These are phyloP conservation scores for Huntiella decipiens DNA, from an alignment of 2,329 filamentous ascomycete genomes.

Conservation along the genomic window DNA sequence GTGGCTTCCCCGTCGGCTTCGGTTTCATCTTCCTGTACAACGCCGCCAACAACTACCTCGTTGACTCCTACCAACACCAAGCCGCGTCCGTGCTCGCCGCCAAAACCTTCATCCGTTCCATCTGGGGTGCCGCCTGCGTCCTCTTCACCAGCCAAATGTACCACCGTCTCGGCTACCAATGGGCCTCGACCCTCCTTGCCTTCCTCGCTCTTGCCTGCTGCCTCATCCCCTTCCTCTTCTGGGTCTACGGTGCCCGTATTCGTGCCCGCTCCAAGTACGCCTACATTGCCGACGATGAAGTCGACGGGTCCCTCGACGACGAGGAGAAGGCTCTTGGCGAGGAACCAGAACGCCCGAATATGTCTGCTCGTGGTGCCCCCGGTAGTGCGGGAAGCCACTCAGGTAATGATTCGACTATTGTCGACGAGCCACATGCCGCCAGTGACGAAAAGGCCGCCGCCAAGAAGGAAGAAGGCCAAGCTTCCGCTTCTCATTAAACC, in stretches of 20 bases:
- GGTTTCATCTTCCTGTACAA: conserved; percentile 76
- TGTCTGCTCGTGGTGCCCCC: not conserved
- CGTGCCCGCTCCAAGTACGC: conserved; percentile 52
- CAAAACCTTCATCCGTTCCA: conserved; percentile 60
- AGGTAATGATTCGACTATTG: conserved; percentile 7
- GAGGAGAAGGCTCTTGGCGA: not conserved
- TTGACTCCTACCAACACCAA: conserved; percentile 46
- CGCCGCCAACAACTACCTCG: conserved; percentile 55
- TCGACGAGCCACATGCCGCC: conserved; percentile 2
- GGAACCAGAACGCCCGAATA: not conserved
- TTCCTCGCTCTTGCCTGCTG: conserved; percentile 64
- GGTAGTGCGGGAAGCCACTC: conserved; percentile 5
- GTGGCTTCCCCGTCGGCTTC: conserved; percentile 54
- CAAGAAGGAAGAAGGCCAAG: conserved; percentile 7
- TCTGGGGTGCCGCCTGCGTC: conserved; percentile 62
- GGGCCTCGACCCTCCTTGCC: conserved; percentile 53
- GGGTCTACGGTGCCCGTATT: conserved; percentile 54
- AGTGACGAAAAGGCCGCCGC: not conserved
- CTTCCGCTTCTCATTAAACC: not conserved
- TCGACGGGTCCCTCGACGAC: conserved; percentile 1
- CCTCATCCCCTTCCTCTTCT: conserved; percentile 68
- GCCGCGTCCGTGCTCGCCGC: conserved; percentile 65
- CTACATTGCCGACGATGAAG: conserved; percentile 39
- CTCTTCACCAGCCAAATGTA: conserved; percentile 77
- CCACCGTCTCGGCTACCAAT: conserved; percentile 49